Evolutionary conservation across 1,284 basidiomycete genomes (phyloP), one percentile per base, ranked within the genome.

Genomic region (Ustilago crameri): DNA sequence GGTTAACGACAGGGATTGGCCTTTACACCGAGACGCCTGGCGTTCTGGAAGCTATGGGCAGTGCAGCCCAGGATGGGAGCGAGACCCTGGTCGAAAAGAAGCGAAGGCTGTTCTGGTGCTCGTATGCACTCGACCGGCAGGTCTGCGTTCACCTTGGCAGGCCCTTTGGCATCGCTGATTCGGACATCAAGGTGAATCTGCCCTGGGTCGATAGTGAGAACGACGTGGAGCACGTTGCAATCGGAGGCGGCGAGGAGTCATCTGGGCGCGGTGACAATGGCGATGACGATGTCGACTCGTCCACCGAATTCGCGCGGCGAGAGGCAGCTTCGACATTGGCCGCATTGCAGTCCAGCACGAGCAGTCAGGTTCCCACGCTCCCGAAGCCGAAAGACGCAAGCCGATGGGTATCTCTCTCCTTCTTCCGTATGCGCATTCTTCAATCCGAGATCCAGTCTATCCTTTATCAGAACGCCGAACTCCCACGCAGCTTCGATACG

Each of bases 391-490:
- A 55, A 26, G 56, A 69, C 23, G 65, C 64, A 7, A 69, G 70
- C 30, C 70, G 70, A 37, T 73, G 70, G 70, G 58, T 73, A 3
- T 73, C 70, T 3, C 26, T 73, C 17, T 64, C 70, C 8, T 73
- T 73, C 49, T 73, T 73, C 60, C 64, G 65, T 57, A 68, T 73
- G 61, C 60, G 70, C 40, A 65, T 73, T 23, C 50, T 73, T 5
- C 70, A 73, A 27, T 69, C 65, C 43, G 70, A 73, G 53, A 73
- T 73, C 24, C 70, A 69, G 42, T 65, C 61, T 14, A 68, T 73
- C 30, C 61, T 73, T 30, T 65, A 64, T 17, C 65, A 68, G 26
- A 68, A 69, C 17, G 70, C 65, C 18, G 70, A 73, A 51, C 55
- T 73, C n/a, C 70, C 70, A 15, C 64, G 70, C n/a, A 57, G 65